Evolutionary conservation across 805 yeast genomes (phyloP).

Genomic region (Phaffomyces thermotolerans): DNA sequence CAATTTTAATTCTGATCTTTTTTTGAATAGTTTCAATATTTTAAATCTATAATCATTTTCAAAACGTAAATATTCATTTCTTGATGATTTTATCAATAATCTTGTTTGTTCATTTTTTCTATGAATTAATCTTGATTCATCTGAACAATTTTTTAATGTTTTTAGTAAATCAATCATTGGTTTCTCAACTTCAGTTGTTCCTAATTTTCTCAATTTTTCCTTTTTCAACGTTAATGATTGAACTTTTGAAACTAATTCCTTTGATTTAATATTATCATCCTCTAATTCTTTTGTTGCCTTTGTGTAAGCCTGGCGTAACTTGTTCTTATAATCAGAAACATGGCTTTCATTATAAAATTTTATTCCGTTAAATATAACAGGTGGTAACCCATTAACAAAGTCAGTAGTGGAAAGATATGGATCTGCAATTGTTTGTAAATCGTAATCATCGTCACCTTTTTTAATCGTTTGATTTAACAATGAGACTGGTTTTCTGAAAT

Average conservation of each 20-base stretch:
- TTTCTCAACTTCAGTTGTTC: not conserved
- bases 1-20: not conserved
- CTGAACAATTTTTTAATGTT: conserved; percentile 2
- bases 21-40: not conserved
- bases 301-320: not conserved
- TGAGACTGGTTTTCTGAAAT: too few species aligned
- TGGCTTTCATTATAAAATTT: not conserved
- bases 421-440: not conserved
- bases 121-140: conserved; percentile 3
- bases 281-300: not conserved
- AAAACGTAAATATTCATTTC: not conserved
- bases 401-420: not conserved
- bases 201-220: conserved; percentile 5
- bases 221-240: not conserved
- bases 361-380: not conserved
- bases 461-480: not conserved
- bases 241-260: not conserved
- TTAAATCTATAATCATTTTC: not conserved
- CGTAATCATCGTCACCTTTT: not conserved
- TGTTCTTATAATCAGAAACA: not conserved
- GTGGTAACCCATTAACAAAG: not conserved
- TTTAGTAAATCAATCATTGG: not conserved
- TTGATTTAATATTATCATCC: not conserved
- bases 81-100: not conserved
- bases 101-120: not conserved